These are phyloP conservation scores for Monilinia fructigena DNA, from an alignment of 2,329 filamentous ascomycete genomes.

Conservation along the genomic window DNA sequence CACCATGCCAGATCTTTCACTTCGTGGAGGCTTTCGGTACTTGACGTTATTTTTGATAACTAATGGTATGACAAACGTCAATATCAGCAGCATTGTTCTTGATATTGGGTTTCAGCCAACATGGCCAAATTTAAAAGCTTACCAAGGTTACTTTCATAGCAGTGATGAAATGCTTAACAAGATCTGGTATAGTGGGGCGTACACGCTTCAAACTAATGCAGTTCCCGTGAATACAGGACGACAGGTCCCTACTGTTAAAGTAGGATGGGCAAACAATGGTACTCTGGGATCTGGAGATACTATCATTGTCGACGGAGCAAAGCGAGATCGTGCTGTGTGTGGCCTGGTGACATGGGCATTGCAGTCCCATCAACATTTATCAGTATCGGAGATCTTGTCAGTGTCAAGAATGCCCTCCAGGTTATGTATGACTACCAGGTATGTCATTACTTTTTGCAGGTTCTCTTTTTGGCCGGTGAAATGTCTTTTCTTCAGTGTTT, in stretches of 20 bases:
- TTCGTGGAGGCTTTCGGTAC: constrained; percentile 55
- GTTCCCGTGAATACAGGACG: constrained; percentile 40
- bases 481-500: neutral
- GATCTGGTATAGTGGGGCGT: constrained; percentile 53
- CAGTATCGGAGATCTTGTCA: constrained; percentile 51
- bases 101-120: constrained; percentile 46
- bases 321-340: constrained; percentile 60
- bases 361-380: constrained; percentile 55
- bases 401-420: constrained; percentile 47
- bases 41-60: constrained; percentile 47
- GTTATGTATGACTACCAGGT: constrained; percentile 47
- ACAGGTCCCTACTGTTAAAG: constrained; percentile 36
- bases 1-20: constrained; percentile 45
- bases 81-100: constrained; percentile 39
- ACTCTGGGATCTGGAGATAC: constrained; percentile 37
- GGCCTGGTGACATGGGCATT: constrained; percentile 60
- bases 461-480: neutral
- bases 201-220: constrained; percentile 43
- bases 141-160: constrained; percentile 54
- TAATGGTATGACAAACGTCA: constrained; percentile 36
- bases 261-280: constrained; percentile 44
- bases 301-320: constrained; percentile 52
- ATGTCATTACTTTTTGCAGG: neutral
- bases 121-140: constrained; percentile 47
- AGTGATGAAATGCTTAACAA: constrained; percentile 52